Conservation (phyloP, 2,329 filamentous ascomycete species). For the Colletotrichum sublineola region DNA sequence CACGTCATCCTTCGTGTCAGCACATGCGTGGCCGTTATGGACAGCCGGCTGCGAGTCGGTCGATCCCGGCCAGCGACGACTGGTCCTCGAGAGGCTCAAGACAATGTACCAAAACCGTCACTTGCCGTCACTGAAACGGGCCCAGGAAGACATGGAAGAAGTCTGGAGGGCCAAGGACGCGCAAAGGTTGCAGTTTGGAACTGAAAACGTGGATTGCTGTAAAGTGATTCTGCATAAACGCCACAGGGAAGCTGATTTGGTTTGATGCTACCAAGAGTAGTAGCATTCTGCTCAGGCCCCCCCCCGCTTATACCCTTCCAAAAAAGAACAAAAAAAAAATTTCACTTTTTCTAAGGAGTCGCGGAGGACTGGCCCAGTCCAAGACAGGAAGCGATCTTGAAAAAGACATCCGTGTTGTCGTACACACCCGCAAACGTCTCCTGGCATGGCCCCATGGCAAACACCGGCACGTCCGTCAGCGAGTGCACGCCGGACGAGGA, state of each 20-base stretch:
- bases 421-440: slow-evolving; percentile 80
- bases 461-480: slow-evolving; percentile 84
- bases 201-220: slow-evolving; percentile 51
- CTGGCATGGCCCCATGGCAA: slow-evolving; percentile 83
- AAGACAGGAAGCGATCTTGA: slow-evolving; percentile 77
- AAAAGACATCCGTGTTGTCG: slow-evolving; percentile 80
- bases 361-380: slow-evolving; percentile 59
- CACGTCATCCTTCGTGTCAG: slow-evolving; percentile 48
- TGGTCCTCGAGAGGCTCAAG: slow-evolving; percentile 46
- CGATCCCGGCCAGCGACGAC: slow-evolving; percentile 43
- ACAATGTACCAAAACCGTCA: slow-evolving; percentile 49
- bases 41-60: slow-evolving; percentile 51
- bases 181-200: slow-evolving; percentile 46
- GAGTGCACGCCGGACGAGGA: slow-evolving; percentile 80
- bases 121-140: slow-evolving; percentile 48
- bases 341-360: slow-evolving; percentile 9
- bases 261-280: neutral
- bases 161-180: slow-evolving; percentile 50
- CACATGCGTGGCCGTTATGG: slow-evolving; percentile 51
- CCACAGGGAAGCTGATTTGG: slow-evolving; percentile 33
- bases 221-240: slow-evolving; percentile 36
- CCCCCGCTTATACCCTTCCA: too few relatives aligned
- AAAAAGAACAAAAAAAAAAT: too few relatives aligned
- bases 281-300: neutral
- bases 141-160: slow-evolving; percentile 49